Evolutionary conservation across 73 alveolate species (phyloP).

Genomic region (Paramecium pentaurelia): DNA sequence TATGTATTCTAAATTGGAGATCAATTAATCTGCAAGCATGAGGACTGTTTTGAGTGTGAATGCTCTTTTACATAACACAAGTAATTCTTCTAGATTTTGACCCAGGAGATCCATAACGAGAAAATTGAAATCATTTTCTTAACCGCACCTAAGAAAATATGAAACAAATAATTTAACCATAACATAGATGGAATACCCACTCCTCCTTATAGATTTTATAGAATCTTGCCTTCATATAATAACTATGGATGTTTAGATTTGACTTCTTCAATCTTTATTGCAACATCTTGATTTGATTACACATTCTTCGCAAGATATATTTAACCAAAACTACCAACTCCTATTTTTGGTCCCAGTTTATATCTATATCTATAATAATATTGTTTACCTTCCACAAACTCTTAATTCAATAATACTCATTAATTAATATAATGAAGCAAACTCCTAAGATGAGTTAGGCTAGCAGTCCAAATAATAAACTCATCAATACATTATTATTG

Average conservation of each 20-base stretch:
- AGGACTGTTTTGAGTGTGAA: constrained; percentile 83
- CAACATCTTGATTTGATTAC: constrained; percentile 75
- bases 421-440: neutral
- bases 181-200: constrained; percentile 77
- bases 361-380: neutral
- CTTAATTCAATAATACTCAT: constrained; percentile 68
- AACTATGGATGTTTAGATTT: constrained; percentile 69
- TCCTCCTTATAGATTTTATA: constrained; percentile 74
- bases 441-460: constrained; percentile 42
- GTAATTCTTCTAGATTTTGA: constrained; percentile 86
- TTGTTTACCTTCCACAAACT: constrained; percentile 78
- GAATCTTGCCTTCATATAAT: constrained; percentile 59
- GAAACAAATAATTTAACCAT: constrained; percentile 35
- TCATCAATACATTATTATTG: neutral
- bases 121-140: constrained; percentile 82
- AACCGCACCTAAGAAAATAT: constrained; percentile 25
- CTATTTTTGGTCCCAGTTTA: constrained; percentile 83
- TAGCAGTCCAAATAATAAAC: constrained; percentile 12
- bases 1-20: constrained; percentile 82
- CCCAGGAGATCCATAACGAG: constrained; percentile 92
- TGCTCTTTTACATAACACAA: constrained; percentile 74
- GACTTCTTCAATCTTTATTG: constrained; percentile 75
- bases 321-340: constrained; percentile 95
- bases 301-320: constrained; percentile 87
- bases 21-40: constrained; percentile 86